Conservation (phyloP, 495 filamentous ascomycete genomes). For the Articulospora tetracladia region DNA sequence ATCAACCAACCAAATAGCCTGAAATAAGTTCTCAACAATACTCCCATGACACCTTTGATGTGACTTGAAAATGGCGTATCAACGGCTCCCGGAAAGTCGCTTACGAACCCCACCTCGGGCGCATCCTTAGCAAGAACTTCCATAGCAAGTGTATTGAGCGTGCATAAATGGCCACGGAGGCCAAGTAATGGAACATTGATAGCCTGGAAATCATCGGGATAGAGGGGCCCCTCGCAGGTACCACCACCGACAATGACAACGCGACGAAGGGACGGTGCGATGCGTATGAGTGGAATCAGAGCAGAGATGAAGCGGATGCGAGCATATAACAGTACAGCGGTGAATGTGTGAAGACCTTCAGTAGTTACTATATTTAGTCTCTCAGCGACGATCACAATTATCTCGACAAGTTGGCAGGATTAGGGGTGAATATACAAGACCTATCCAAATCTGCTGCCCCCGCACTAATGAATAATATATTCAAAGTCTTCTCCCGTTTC, state of each 20-base stretch:
- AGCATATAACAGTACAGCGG: slow-evolving; percentile 23
- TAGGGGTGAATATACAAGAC: background rate
- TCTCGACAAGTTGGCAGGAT: background rate
- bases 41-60: slow-evolving; percentile 8
- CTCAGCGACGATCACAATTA: background rate
- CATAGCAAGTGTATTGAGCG: slow-evolving; percentile 48
- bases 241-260: slow-evolving; percentile 13
- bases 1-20: slow-evolving; percentile 5
- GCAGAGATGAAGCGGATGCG: slow-evolving; percentile 19
- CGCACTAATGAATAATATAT: slow-evolving; percentile 22
- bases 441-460: slow-evolving; percentile 1
- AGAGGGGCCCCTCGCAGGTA: slow-evolving; percentile 6
- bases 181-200: slow-evolving; percentile 25
- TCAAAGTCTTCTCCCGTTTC: slow-evolving; percentile 11
- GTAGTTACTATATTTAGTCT: slow-evolving; percentile 15
- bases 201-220: slow-evolving; percentile 7
- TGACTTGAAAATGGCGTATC: slow-evolving; percentile 31
- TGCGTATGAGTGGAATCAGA: slow-evolving; percentile 23
- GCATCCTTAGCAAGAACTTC: slow-evolving; percentile 43
- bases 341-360: slow-evolving; percentile 20
- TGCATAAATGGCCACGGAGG: slow-evolving; percentile 37
- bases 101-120: slow-evolving; percentile 53
- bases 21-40: background rate
- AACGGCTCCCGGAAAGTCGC: slow-evolving; percentile 52
- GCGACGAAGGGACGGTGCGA: slow-evolving; percentile 15